Conservation (phyloP, 106 monocot species). For the Dactylorhiza incarnata region DNA sequence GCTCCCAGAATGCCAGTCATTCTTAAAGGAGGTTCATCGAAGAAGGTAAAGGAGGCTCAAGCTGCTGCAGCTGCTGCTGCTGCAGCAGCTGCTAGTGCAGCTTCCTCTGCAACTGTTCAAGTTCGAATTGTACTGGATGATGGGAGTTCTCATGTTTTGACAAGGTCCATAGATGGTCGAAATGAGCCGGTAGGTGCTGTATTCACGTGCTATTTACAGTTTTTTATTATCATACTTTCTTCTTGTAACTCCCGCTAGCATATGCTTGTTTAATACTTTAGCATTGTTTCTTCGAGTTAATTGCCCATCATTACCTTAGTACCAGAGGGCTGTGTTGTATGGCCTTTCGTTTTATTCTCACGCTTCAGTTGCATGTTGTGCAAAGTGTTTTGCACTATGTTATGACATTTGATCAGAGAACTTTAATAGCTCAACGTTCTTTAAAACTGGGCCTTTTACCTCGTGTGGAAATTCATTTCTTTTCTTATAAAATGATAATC, state of each 20-base stretch:
- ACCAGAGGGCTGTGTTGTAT: background rate
- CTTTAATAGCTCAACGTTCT: background rate
- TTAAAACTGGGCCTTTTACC: constrained; percentile 1
- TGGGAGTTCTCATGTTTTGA: constrained; percentile 85
- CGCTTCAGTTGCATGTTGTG: background rate
- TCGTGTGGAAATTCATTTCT: background rate
- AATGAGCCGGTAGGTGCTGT: constrained; percentile 67
- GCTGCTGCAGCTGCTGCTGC: constrained; percentile 88
- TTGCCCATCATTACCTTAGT: background rate
- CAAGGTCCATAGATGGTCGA: constrained; percentile 88
- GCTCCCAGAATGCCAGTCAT: constrained; percentile 75
- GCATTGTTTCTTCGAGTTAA: background rate
- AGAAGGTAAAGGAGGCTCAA: constrained; percentile 95
- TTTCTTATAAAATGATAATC: background rate
- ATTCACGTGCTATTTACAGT: background rate
- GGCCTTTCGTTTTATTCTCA: background rate
- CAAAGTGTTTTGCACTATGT: background rate
- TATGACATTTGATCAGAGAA: background rate
- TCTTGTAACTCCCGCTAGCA: background rate
- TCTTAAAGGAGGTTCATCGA: constrained; percentile 78
- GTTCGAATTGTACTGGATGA: constrained; percentile 95
- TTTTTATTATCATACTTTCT: constrained; percentile 2
- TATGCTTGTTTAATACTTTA: background rate
- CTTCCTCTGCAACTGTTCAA: constrained; percentile 90
- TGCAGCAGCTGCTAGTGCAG: constrained; percentile 88